Evolutionary conservation across 805 yeast species (phyloP).

Genomic region (Aciculoconidium aculeatum): DNA sequence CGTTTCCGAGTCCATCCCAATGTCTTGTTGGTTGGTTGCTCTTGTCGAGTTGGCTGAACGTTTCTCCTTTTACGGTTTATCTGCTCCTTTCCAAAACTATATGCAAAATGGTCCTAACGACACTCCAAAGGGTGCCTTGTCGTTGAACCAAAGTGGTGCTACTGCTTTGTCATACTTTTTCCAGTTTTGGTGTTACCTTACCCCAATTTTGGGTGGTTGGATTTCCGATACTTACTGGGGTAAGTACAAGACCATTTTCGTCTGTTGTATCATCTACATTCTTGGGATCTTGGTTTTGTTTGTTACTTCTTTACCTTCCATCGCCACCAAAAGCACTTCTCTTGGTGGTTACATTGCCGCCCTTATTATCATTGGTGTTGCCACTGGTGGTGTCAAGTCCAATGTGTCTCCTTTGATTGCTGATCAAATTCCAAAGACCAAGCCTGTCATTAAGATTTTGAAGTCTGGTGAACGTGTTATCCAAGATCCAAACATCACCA

Average conservation of each 20-base stretch:
- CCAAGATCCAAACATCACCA: slow-evolving; percentile 61
- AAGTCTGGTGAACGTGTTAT: slow-evolving; percentile 36
- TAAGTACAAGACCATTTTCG: slow-evolving; percentile 60
- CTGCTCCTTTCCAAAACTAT: slow-evolving; percentile 73
- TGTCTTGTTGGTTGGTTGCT: slow-evolving; percentile 57
- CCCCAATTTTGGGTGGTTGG: slow-evolving; percentile 74
- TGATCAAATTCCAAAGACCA: slow-evolving; percentile 37
- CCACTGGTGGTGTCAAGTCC: slow-evolving; percentile 78
- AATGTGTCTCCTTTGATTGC: slow-evolving; percentile 73
- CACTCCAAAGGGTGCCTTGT: slow-evolving; percentile 48
- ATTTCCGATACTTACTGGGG: slow-evolving; percentile 73
- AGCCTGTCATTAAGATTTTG: slow-evolving; percentile 32
- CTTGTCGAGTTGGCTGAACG: slow-evolving; percentile 77
- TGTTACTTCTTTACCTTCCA: slow-evolving; percentile 62
- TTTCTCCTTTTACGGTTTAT: slow-evolving; percentile 73
- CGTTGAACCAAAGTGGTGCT: slow-evolving; percentile 56
- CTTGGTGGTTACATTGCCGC: slow-evolving; percentile 58
- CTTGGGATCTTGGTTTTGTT: slow-evolving; percentile 60
- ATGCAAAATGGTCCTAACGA: slow-evolving; percentile 52
- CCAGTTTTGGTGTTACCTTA: slow-evolving; percentile 78
- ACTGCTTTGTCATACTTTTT: slow-evolving; percentile 69
- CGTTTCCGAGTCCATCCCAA: slow-evolving; percentile 47
- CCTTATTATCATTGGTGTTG: slow-evolving; percentile 60
- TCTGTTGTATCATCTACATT: slow-evolving; percentile 54
- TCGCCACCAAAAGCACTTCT: slow-evolving; percentile 44